Percentiles rank a stretch among this genome's conserved stretches.
These are phyloP conservation scores for Monascus ruber DNA, from an alignment of 2,329 filamentous ascomycete genomes.

Conservation along the genomic window DNA sequence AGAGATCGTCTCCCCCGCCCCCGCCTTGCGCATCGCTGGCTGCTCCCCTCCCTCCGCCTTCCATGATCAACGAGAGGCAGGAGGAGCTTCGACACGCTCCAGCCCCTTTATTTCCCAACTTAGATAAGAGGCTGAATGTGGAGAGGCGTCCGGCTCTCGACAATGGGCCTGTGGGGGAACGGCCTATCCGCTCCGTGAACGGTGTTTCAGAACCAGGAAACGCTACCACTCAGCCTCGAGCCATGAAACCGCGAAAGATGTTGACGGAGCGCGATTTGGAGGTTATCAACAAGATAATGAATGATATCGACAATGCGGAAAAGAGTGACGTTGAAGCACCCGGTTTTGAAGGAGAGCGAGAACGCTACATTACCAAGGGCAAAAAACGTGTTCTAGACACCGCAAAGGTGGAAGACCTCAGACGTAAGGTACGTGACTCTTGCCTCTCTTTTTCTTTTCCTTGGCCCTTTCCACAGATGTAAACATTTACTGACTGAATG, in stretches of 20 bases:
- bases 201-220: constrained; percentile 10
- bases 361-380: constrained; percentile 42
- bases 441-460: neutral
- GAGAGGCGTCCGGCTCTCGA: constrained; percentile 16
- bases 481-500: constrained; percentile 4
- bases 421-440: constrained; percentile 48
- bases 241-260: constrained; percentile 45
- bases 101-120: constrained; percentile 15
- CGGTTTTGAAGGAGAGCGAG: constrained; percentile 40
- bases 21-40: constrained; percentile 14
- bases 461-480: neutral
- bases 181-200: constrained; percentile 12
- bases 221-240: constrained; percentile 7
- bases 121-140: constrained; percentile 16
- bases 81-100: constrained; percentile 16
- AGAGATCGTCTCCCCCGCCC: constrained; percentile 38
- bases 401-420: constrained; percentile 49
- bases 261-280: constrained; percentile 52
- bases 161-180: constrained; percentile 8
- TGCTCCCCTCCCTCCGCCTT: constrained; percentile 8
- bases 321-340: constrained; percentile 46
- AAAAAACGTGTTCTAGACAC: constrained; percentile 61
- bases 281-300: constrained; percentile 57
- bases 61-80: constrained; percentile 1
- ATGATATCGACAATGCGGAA: constrained; percentile 45